Evolutionary conservation across 129 eudicot genomes (phyloP).

Genomic region (Flaveria trinervia): DNA sequence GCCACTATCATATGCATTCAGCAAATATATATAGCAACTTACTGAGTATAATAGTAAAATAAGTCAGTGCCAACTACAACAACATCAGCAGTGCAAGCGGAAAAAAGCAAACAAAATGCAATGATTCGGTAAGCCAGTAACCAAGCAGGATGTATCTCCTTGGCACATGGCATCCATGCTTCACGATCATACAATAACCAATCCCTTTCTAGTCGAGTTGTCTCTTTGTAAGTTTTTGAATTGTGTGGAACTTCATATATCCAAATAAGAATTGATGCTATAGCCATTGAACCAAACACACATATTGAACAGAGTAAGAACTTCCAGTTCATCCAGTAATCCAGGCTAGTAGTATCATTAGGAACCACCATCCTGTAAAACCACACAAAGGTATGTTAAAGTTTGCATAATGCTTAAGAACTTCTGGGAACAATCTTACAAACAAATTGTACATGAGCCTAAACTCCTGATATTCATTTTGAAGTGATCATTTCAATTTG

Average conservation of each 20-base stretch:
- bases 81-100: conserved; percentile 53
- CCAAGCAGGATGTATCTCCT: conserved; percentile 64
- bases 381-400: conserved; percentile 20
- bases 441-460: background rate
- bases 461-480: background rate
- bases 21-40: conserved; percentile 35
- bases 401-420: conserved; percentile 14
- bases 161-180: conserved; percentile 87
- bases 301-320: conserved; percentile 62
- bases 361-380: conserved; percentile 59
- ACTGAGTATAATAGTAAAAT: conserved; percentile 84
- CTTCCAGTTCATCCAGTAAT: conserved; percentile 94
- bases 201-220: conserved; percentile 37
- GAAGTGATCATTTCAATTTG: background rate
- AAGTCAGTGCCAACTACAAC: conserved; percentile 54
- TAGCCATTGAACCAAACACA: conserved; percentile 50
- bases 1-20: background rate
- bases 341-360: conserved; percentile 57
- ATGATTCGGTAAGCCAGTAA: conserved; percentile 65
- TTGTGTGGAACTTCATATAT: conserved; percentile 47
- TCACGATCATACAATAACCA: conserved; percentile 49
- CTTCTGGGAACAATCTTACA: background rate
- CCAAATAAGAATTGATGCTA: conserved; percentile 56
- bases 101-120: conserved; percentile 62
- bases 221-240: conserved; percentile 44